Percentiles rank a stretch among this genome's conserved stretches.
Evolutionary conservation across 768 basidiomycete genomes (phyloP).

Genomic region (Pisolithus sp.): DNA sequence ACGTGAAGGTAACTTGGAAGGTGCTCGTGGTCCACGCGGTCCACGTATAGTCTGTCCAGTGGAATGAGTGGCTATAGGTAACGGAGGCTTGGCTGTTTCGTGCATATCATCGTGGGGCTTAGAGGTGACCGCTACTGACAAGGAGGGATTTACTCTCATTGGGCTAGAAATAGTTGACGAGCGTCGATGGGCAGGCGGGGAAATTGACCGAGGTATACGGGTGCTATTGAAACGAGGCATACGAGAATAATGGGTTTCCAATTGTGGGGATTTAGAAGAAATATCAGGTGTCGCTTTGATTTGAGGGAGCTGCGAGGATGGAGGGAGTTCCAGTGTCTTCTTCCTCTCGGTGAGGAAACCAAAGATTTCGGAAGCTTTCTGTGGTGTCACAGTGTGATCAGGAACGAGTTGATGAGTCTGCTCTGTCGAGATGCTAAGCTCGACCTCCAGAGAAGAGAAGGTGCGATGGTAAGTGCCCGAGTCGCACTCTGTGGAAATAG

Average conservation of each 20-base stretch:
- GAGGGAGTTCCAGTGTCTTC: conserved; percentile 30
- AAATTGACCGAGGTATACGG: conserved; percentile 8
- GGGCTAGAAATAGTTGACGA: conserved; percentile 11
- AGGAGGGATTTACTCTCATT: conserved; percentile 6
- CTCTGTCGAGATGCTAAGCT: conserved; percentile 50
- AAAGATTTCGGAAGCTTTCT: conserved; percentile 71
- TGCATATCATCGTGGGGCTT: conserved; percentile 1
- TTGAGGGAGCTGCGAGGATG: conserved; percentile 28
- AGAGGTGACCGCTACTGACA: conserved; percentile 1
- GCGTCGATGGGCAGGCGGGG: conserved; percentile 7
- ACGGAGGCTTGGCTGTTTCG: not conserved
- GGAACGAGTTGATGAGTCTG: conserved; percentile 22
- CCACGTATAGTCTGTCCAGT: conserved; percentile 28
- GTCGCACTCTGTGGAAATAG: conserved; percentile 43
- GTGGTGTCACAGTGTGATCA: conserved; percentile 45
- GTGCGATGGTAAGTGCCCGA: conserved; percentile 30
- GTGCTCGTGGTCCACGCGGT: conserved; percentile 39
- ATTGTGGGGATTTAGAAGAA: conserved; percentile 18
- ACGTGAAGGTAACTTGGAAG: conserved; percentile 28
- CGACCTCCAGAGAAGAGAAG: conserved; percentile 74
- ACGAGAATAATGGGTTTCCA: conserved; percentile 20
- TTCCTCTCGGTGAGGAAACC: conserved; percentile 55
- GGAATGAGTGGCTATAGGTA: conserved; percentile 3
- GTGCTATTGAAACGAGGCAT: conserved; percentile 11
- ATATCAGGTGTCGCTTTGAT: conserved; percentile 19